Evolutionary conservation across 2,329 filamentous ascomycete genomes (phyloP).

Genomic region (Botrytis hyacinthi): DNA sequence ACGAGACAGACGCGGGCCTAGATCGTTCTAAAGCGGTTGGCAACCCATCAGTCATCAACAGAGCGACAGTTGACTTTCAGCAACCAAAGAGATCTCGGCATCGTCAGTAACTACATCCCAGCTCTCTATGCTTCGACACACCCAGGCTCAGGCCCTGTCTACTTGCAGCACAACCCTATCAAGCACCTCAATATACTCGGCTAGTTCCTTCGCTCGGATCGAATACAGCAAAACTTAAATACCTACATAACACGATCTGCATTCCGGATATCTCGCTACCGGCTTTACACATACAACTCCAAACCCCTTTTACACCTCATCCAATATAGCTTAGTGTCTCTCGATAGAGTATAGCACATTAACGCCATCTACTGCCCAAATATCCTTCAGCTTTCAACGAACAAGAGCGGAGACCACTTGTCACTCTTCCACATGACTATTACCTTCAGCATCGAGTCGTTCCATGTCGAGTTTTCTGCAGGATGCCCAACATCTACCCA

Average conservation of each 20-base stretch:
- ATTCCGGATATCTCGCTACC: background rate
- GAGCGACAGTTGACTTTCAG: background rate
- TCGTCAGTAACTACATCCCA: background rate
- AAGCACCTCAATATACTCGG: no score
- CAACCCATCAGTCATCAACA: background rate
- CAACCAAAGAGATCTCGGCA: background rate
- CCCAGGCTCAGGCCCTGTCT: background rate
- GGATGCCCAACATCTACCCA: background rate
- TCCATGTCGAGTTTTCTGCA: background rate
- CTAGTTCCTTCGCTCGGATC: background rate
- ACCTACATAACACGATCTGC: background rate
- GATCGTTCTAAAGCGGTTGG: background rate
- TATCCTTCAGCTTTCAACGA: rapidly evolving
- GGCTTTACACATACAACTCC: background rate
- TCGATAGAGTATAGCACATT: background rate
- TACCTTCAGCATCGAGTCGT: background rate
- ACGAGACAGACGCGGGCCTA: background rate
- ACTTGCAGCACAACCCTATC: background rate
- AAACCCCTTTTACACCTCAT: background rate
- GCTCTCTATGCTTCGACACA: background rate
- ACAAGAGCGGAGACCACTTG: background rate
- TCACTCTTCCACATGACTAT: background rate
- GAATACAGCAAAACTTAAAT: background rate
- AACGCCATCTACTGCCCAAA: background rate
- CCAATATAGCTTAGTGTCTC: background rate